A percentile compares a stretch with the other conserved stretches of the same genome.
Conservation (phyloP, 805 yeast genomes). For the Wickerhamiella australiensis region DNA sequence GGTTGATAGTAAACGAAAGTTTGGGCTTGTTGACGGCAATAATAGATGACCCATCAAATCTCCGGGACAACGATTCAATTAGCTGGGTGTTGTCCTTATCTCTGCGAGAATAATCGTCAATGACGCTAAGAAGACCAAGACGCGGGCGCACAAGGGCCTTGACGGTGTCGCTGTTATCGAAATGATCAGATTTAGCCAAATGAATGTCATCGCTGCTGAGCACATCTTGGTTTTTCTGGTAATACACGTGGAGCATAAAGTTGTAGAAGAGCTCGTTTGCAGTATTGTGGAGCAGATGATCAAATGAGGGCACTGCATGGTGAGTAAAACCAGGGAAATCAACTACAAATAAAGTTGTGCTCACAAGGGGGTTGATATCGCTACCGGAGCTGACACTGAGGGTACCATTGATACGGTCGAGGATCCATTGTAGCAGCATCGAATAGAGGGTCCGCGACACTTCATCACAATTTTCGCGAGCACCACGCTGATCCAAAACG, state of each 20-base stretch:
- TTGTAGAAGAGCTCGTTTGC: slow-evolving; percentile 34
- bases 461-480: slow-evolving; percentile 33
- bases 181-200: slow-evolving; percentile 44
- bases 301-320: slow-evolving; percentile 28
- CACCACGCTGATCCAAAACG: slow-evolving; percentile 32
- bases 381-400: slow-evolving; percentile 22
- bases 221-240: slow-evolving; percentile 30
- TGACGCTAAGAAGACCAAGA: slow-evolving; percentile 28
- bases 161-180: slow-evolving; percentile 46
- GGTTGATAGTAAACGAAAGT: slow-evolving; percentile 40
- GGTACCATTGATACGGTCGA: slow-evolving; percentile 29
- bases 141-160: slow-evolving; percentile 37
- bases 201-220: slow-evolving; percentile 34
- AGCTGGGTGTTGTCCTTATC: slow-evolving; percentile 27
- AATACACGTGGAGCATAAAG: slow-evolving; percentile 30
- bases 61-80: slow-evolving; percentile 25
- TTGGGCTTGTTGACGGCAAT: slow-evolving; percentile 26
- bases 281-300: slow-evolving; percentile 31
- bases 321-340: slow-evolving; percentile 35
- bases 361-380: slow-evolving; percentile 21
- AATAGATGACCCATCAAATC: slow-evolving; percentile 26
- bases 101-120: slow-evolving; percentile 31
- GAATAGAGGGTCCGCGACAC: slow-evolving; percentile 33
- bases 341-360: slow-evolving; percentile 28
- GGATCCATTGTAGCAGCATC: slow-evolving; percentile 30